phyloP scores from a whole-genome alignment of 176 grass and related monocot genomes.

The Metroxylon sagu region DNA sequence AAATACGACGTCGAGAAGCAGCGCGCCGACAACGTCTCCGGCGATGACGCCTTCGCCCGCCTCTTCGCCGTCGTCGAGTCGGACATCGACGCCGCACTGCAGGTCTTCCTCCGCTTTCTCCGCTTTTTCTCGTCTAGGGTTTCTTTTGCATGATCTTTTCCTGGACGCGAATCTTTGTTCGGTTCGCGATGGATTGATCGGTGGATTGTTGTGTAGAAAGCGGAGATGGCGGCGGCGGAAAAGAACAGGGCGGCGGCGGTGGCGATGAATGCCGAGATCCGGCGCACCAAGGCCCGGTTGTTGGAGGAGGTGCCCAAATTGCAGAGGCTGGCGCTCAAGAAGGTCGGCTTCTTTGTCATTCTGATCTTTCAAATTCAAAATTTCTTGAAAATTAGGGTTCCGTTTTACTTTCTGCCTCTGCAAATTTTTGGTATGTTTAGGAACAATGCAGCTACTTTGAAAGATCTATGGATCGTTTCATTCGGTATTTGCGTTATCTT shows the following conservation, averaged over 20 bases:
- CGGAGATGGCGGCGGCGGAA: conserved; percentile 58
- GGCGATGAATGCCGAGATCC: conserved; percentile 89
- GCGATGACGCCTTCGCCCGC: conserved; percentile 88
- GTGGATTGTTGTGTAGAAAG: conserved; percentile 46
- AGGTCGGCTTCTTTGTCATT: conserved; percentile 28
- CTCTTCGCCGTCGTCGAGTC: conserved; percentile 79
- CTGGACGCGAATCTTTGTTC: too few species aligned
- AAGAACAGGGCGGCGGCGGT: conserved; percentile 75
- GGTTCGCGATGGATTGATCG: background rate
- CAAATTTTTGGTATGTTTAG: too few species aligned
- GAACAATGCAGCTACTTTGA: too few species aligned
- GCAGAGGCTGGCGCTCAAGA: conserved; percentile 81
- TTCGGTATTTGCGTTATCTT: too few species aligned
- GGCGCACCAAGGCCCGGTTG: conserved; percentile 70
- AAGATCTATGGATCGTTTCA: too few species aligned
- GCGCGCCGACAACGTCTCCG: conserved; percentile 82
- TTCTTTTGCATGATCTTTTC: too few species aligned
- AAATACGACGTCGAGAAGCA: conserved; percentile 82
- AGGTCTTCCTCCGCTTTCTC: conserved; percentile 7
- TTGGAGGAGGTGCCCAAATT: conserved; percentile 92
- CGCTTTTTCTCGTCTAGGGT: too few species aligned
- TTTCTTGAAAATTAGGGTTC: background rate
- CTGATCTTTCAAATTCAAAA: background rate
- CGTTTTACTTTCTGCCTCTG: background rate
- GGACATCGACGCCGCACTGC: conserved; percentile 64